Percentiles rank a stretch among this genome's conserved stretches.
Conservation (phyloP, 371 early-diverging fungal genomes). For the Rhizopus delemar region DNA sequence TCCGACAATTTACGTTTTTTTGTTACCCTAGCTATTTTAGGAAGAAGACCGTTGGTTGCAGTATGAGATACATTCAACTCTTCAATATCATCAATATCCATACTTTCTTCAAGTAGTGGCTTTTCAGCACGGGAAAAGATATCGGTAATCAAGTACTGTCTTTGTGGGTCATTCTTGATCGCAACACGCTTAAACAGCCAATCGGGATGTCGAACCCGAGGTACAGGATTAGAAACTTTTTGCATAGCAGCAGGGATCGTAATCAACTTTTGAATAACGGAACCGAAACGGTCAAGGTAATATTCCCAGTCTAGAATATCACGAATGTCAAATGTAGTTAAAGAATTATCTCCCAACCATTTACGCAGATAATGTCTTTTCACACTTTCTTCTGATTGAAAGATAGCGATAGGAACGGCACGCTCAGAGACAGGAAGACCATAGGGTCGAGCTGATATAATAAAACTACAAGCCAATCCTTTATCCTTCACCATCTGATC, state of each 20-base stretch:
- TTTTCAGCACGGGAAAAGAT: conserved; percentile 63
- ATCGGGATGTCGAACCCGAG: conserved; percentile 91
- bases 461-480: conserved; percentile 96
- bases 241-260: conserved; percentile 99
- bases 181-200: conserved; percentile 89
- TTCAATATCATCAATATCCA: conserved; percentile 35
- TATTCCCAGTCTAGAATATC: conserved; percentile 99
- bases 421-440: conserved; percentile 94
- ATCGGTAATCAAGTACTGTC: conserved; percentile 87
- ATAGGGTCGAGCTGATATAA: conserved; percentile 88
- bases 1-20: conserved; percentile 25
- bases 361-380: conserved; percentile 86
- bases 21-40: conserved; percentile 34
- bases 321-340: conserved; percentile 80
- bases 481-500: conserved; percentile 98
- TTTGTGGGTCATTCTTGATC: conserved; percentile 70
- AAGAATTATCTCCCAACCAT: conserved; percentile 87
- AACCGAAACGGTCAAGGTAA: conserved; percentile 95
- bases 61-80: conserved; percentile 30
- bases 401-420: conserved; percentile 97
- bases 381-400: conserved; percentile 81
- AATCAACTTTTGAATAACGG: conserved; percentile 96
- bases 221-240: conserved; percentile 91
- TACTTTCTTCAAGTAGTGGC: conserved; percentile 16
- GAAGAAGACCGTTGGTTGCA: conserved; percentile 21